phyloP scores from a whole-genome alignment of 352 stramenopile genomes.

The Phytophthora megakarya region DNA sequence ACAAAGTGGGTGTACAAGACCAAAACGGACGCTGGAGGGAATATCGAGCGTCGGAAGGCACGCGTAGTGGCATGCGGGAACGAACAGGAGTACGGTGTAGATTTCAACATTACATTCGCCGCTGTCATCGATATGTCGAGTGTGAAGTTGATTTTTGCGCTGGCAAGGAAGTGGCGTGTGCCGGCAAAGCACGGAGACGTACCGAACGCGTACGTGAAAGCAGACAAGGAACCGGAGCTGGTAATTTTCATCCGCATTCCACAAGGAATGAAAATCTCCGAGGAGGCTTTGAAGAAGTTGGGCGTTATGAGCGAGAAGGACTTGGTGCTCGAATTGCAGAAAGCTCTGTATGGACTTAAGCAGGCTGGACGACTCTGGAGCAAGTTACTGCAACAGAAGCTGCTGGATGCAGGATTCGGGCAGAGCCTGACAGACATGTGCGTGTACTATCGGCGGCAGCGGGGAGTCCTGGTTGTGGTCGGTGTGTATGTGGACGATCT shows the following conservation, averaged over 20 bases:
- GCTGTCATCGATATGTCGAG: background rate
- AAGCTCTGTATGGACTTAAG: slow-evolving; percentile 42
- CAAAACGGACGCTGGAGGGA: slow-evolving; percentile 13
- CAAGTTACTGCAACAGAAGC: slow-evolving; percentile 21
- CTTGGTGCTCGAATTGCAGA: slow-evolving; percentile 17
- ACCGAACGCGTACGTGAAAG: slow-evolving; percentile 42
- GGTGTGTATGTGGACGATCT: slow-evolving; percentile 36
- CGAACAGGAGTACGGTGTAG: slow-evolving; percentile 19
- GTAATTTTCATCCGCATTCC: slow-evolving; percentile 29
- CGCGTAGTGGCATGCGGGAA: slow-evolving; percentile 29
- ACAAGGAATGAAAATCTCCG: slow-evolving; percentile 27
- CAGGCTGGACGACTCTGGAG: slow-evolving; percentile 38
- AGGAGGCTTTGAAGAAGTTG: background rate
- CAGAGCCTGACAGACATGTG: slow-evolving; percentile 35
- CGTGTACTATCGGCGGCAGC: slow-evolving; percentile 22
- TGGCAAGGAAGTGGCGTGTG: slow-evolving; percentile 9
- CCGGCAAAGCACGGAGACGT: slow-evolving; percentile 34
- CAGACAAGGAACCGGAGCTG: slow-evolving; percentile 17
- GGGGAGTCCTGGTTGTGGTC: slow-evolving; percentile 4
- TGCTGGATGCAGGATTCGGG: slow-evolving; percentile 20
- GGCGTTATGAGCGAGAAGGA: slow-evolving; percentile 8
- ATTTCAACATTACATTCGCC: slow-evolving; percentile 11
- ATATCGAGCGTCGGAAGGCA: slow-evolving; percentile 24
- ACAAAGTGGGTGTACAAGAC: slow-evolving; percentile 40
- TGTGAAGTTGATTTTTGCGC: background rate